These are phyloP conservation scores for Rhizopogon vinicolor DNA, from an alignment of 768 basidiomycete genomes.

Conservation along the genomic window DNA sequence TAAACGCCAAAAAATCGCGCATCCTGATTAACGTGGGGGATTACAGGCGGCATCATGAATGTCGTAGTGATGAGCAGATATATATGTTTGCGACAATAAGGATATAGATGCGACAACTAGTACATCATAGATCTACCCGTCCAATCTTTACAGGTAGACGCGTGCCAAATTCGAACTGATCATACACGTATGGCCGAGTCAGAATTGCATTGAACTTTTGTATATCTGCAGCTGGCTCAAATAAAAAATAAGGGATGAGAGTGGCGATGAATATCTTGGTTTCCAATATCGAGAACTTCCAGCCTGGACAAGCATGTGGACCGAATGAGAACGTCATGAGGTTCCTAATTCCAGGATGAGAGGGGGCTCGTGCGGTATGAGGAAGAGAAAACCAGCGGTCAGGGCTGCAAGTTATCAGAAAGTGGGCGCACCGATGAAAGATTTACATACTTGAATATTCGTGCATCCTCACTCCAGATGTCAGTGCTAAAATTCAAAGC, in stretches of 20 bases:
- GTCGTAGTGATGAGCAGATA: neutral
- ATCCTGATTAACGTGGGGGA: too few species aligned
- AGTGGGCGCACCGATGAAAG: neutral
- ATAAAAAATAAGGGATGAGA: constrained; percentile 41
- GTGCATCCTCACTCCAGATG: constrained; percentile 52
- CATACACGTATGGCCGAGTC: constrained; percentile 43
- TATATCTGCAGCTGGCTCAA: constrained; percentile 39
- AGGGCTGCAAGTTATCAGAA: constrained; percentile 31
- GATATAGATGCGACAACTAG: neutral
- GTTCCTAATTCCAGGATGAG: constrained; percentile 44
- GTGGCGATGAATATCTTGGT: constrained; percentile 47
- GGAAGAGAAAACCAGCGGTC: constrained; percentile 48
- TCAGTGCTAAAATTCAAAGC: constrained; percentile 47
- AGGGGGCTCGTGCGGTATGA: constrained; percentile 25
- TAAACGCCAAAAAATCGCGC: too few species aligned
- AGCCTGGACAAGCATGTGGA: constrained; percentile 45
- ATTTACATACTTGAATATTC: constrained; percentile 45
- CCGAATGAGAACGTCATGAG: constrained; percentile 53
- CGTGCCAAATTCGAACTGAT: constrained; percentile 35
- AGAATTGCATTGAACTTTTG: constrained; percentile 45
- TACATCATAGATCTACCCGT: constrained; percentile 5
- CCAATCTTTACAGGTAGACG: constrained; percentile 36
- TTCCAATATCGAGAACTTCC: constrained; percentile 42
- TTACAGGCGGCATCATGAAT: too few species aligned
- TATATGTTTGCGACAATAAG: neutral